Conservation (phyloP, 192 early-diverging fungal genomes). For the Powellomyces hirtus region DNA sequence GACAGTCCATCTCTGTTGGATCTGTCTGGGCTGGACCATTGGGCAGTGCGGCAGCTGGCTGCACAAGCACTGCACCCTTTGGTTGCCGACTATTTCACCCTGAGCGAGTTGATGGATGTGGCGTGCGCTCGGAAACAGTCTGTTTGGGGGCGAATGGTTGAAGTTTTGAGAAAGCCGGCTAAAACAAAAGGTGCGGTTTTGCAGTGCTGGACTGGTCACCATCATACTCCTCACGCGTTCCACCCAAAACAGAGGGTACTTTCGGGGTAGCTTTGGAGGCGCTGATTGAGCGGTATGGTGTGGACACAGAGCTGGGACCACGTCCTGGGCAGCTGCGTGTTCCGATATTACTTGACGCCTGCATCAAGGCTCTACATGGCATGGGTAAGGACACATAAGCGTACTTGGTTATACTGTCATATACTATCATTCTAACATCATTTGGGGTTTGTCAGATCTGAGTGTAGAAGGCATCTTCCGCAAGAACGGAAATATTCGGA, state of each 20-base stretch:
- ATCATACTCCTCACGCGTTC: background rate
- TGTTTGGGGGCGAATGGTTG: slow-evolving; percentile 67
- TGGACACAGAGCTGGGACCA: slow-evolving; percentile 71
- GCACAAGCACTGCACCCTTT: slow-evolving; percentile 70
- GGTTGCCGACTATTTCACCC: slow-evolving; percentile 64
- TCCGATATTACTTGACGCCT: slow-evolving; percentile 82
- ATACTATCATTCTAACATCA: background rate
- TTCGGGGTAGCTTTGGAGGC: slow-evolving; percentile 89
- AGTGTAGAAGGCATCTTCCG: slow-evolving; percentile 92
- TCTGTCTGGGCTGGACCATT: slow-evolving; percentile 73
- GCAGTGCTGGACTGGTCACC: background rate
- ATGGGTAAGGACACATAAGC: slow-evolving; percentile 55
- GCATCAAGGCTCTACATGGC: slow-evolving; percentile 71
- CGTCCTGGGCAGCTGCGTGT: slow-evolving; percentile 70
- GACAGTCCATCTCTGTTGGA: slow-evolving; percentile 42
- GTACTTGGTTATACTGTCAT: background rate
- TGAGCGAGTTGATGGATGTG: slow-evolving; percentile 75
- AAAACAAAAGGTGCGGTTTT: slow-evolving; percentile 42
- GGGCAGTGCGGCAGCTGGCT: slow-evolving; percentile 83
- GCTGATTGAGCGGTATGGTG: slow-evolving; percentile 79
- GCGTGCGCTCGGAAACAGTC: slow-evolving; percentile 73
- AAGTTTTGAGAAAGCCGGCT: slow-evolving; percentile 44
- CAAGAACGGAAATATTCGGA: slow-evolving; percentile 95
- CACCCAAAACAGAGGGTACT: slow-evolving; percentile 59
- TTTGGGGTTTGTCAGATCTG: slow-evolving; percentile 54